Evolutionary conservation across 208 protist genomes (phyloP), one percentile per base, ranked within the genome.

Genomic region (Trypanosoma scelopori): DNA sequence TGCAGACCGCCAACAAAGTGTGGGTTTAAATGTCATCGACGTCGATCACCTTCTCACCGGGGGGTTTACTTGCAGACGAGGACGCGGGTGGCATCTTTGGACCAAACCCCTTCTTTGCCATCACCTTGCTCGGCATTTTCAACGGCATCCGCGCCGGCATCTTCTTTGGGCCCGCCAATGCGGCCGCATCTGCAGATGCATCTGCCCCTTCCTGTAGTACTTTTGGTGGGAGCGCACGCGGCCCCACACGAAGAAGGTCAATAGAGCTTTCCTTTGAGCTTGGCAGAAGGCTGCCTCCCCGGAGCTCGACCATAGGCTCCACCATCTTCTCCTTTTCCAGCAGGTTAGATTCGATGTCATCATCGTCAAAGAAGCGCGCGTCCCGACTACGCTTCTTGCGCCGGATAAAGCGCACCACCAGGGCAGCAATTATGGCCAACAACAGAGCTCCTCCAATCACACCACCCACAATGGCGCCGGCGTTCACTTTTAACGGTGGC

Each of bases 361-460:
- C 63, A 46, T 69, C 64, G 27, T 70, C 65, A 47, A 70, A 70
- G 45, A 70, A 70, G 23, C 65, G 65, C n/a, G 56, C 11, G 27
- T 70, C 65, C 11, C 65, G 65, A 15, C 28, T 37, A 52, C 62
- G 61, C 22, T 56, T 61, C 55, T 55, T 61, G 18, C 28, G 27
- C 20, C 53, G 52, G 7, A 50, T 35, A 43, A 25, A 70, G 39
- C 50, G 23, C 12, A 70, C 9, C 0, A 22, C 50, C 5, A 70
- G 20, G 5, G 18, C 50, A 27, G 30, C 47, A 2, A 30, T 39
- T 23, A 70, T 55, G 4, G 28, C 37, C 11, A 70, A 3, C 0
- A 62, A 23, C 9, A 62, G 43, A 25, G 62, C 47, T n/a, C 9
- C 51, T 3, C 41, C 53, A 25, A 62, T 30, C 18, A 70, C 41